These are phyloP conservation scores for Aspergillus fijiensis DNA, from an alignment of 2,329 filamentous ascomycete genomes.

Conservation along the genomic window DNA sequence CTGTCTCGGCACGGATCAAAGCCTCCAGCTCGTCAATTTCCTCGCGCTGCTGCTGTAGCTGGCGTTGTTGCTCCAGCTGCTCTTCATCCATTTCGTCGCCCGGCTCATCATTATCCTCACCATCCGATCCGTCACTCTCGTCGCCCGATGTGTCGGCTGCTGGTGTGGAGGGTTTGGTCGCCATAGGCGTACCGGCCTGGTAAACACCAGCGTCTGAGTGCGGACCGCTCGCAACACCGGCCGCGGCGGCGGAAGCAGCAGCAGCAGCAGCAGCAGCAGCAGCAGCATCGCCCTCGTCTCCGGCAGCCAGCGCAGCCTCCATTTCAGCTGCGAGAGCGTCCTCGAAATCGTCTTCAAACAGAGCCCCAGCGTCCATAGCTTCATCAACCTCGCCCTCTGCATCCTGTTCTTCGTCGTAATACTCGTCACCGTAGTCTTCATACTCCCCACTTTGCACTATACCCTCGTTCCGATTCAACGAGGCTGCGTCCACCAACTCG, in stretches of 20 bases:
- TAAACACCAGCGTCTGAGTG: conserved; percentile 19
- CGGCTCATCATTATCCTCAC: conserved; percentile 35
- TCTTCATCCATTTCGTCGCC: conserved; percentile 46
- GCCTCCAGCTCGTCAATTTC: conserved; percentile 46
- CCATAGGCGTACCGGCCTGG: conserved; percentile 35
- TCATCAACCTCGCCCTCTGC: conserved; percentile 51
- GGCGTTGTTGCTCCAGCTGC: conserved; percentile 41
- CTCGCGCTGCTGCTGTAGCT: conserved; percentile 46
- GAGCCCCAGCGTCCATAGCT: conserved; percentile 36
- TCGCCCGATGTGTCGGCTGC: conserved; percentile 43
- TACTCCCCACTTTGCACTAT: conserved; percentile 46
- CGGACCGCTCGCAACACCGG: conserved; percentile 18
- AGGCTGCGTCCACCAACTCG: conserved; percentile 61
- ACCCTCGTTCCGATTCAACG: conserved; percentile 45
- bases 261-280: conserved; percentile 26
- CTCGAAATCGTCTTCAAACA: conserved; percentile 40
- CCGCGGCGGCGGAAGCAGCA: conserved; percentile 24
- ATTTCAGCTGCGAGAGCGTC: conserved; percentile 46
- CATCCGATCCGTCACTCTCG: conserved; percentile 41
- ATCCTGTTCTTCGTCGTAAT: conserved; percentile 50
- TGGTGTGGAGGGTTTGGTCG: conserved; percentile 32
- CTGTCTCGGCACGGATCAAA: conserved; percentile 39
- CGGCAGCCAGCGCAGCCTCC: conserved; percentile 44
- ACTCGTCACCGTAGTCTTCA: conserved; percentile 47
- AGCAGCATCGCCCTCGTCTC: conserved; percentile 34